Evolutionary conservation across 495 filamentous ascomycete genomes (phyloP).

Genomic region (Pseudevernia furfuracea): DNA sequence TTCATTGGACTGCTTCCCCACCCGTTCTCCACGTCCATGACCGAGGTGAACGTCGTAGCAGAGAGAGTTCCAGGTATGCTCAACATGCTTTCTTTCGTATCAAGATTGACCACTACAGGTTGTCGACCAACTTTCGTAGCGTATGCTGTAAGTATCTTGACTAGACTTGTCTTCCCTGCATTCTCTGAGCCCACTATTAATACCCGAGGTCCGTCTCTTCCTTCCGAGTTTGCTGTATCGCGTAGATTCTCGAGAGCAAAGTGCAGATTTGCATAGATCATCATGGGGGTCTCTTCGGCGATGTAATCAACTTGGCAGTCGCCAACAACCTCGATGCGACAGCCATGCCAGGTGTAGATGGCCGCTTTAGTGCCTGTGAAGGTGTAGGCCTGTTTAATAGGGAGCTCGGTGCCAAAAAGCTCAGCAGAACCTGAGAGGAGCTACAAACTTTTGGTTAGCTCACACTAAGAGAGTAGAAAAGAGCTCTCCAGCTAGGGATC

Average conservation of each 20-base stretch:
- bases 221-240: slow-evolving; percentile 39
- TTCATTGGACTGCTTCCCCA: slow-evolving; percentile 88
- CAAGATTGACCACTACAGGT: slow-evolving; percentile 77
- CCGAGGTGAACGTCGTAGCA: slow-evolving; percentile 70
- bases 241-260: slow-evolving; percentile 69
- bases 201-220: slow-evolving; percentile 66
- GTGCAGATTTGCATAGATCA: slow-evolving; percentile 77
- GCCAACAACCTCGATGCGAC: slow-evolving; percentile 64
- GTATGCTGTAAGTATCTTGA: slow-evolving; percentile 74
- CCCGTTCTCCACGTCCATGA: slow-evolving; percentile 84
- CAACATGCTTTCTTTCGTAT: slow-evolving; percentile 79
- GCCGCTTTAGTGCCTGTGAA: slow-evolving; percentile 79
- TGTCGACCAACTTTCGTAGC: slow-evolving; percentile 67
- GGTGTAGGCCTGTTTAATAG: slow-evolving; percentile 67
- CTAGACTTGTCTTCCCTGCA: slow-evolving; percentile 77
- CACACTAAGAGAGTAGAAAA: neutral
- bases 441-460: slow-evolving; percentile 30
- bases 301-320: slow-evolving; percentile 63
- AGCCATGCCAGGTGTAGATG: slow-evolving; percentile 88
- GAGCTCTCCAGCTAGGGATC: slow-evolving; percentile 3
- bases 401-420: slow-evolving; percentile 92
- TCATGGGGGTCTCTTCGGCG: slow-evolving; percentile 79
- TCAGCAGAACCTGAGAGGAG: slow-evolving; percentile 80
- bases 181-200: slow-evolving; percentile 75
- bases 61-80: slow-evolving; percentile 78